Conservation (phyloP, 2,329 filamentous ascomycete genomes). For the Alternaria arbusti region DNA sequence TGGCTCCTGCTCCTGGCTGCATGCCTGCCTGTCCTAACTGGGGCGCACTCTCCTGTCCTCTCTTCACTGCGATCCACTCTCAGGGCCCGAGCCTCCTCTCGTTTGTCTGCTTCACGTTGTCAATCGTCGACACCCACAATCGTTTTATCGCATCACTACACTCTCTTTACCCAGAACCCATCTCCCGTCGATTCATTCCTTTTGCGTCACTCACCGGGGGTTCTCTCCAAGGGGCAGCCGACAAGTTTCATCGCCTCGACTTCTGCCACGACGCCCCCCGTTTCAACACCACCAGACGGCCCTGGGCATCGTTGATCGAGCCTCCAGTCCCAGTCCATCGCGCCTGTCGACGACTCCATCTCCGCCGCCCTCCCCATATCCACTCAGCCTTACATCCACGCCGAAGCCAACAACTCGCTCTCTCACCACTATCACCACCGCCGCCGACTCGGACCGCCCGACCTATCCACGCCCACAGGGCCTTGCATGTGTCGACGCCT, state of each 20-base stretch:
- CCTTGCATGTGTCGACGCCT: conserved; percentile 32
- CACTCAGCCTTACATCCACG: neutral
- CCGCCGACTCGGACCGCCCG: neutral
- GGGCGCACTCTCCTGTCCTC: conserved; percentile 18
- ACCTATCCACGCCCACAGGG: conserved; percentile 9
- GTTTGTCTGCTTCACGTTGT: conserved; percentile 20
- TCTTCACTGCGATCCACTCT: conserved; percentile 15
- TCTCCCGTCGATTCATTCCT: conserved; percentile 31
- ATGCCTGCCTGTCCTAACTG: conserved; percentile 14
- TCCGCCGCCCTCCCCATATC: conserved; percentile 9
- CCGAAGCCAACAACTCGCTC: neutral
- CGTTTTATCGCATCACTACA: conserved; percentile 25
- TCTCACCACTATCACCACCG: conserved; percentile 2
- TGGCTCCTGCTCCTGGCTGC: conserved; percentile 11
- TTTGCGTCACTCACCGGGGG: conserved; percentile 38
- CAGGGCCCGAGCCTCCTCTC: conserved; percentile 26
- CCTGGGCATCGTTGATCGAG: conserved; percentile 16
- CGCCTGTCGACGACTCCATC: neutral
- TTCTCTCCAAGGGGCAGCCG: conserved; percentile 42
- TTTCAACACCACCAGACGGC: conserved; percentile 34
- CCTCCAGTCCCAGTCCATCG: conserved; percentile 10
- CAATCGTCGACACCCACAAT: conserved; percentile 37
- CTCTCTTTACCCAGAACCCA: conserved; percentile 12
- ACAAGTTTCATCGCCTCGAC: conserved; percentile 19
- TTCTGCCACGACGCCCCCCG: conserved; percentile 43